Percentiles rank a stretch among this genome's conserved stretches.
phyloP scores from a whole-genome alignment of 352 stramenopile species.

The Phytophthora meadii region DNA sequence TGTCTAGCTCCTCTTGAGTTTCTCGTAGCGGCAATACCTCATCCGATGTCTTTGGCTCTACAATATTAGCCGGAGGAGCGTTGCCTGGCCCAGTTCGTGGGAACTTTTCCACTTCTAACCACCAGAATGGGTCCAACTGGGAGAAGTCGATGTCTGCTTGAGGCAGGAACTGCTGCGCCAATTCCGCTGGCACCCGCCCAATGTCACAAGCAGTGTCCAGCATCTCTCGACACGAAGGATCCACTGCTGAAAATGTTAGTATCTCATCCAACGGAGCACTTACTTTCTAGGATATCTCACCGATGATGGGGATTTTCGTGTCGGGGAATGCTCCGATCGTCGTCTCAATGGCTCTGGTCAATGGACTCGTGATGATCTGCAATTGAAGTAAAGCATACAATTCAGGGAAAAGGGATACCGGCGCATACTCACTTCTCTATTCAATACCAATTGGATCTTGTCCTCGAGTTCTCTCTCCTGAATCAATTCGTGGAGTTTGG shows the following conservation, averaged over 20 bases:
- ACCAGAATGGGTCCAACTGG: constrained; percentile 65
- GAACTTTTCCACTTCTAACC: constrained; percentile 54
- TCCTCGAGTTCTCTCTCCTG: constrained; percentile 51
- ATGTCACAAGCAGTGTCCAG: constrained; percentile 88
- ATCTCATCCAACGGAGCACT: not conserved
- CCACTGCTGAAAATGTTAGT: constrained; percentile 48
- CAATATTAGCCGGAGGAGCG: constrained; percentile 22
- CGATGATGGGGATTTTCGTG: constrained; percentile 59
- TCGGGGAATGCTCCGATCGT: constrained; percentile 68
- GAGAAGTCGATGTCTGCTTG: constrained; percentile 51
- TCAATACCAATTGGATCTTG: constrained; percentile 71
- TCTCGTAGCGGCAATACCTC: constrained; percentile 72
- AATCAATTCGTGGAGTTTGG: constrained; percentile 54
- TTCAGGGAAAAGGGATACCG: too few species aligned
- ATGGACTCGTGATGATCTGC: constrained; percentile 83
- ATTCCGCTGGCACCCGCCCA: constrained; percentile 57
- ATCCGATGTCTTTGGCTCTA: constrained; percentile 43
- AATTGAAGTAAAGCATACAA: not conserved
- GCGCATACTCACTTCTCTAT: not conserved
- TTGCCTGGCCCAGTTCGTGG: constrained; percentile 30
- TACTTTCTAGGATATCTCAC: constrained; percentile 29
- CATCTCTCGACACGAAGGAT: constrained; percentile 80
- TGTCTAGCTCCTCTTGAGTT: constrained; percentile 59
- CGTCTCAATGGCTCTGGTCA: constrained; percentile 87
- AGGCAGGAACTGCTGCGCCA: constrained; percentile 44